Evolutionary conservation across 2,329 filamentous ascomycete genomes (phyloP), one percentile per base, ranked within the genome.

Genomic region (Colletotrichum zoysiae): DNA sequence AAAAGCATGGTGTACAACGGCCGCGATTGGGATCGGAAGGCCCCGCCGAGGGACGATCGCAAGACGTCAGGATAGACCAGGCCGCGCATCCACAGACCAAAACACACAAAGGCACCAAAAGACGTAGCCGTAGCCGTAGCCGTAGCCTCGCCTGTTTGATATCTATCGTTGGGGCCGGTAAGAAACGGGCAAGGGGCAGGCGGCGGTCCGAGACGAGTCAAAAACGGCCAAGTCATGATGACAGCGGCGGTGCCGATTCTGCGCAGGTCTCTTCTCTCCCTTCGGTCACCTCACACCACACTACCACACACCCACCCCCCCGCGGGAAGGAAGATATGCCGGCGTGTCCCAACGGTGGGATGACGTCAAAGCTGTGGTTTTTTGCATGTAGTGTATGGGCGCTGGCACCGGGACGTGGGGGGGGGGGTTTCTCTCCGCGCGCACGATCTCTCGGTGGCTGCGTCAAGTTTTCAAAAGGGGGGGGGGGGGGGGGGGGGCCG

Each of bases 281-380:
- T 51, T 16, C 33, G 20, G 16, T 53, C 58, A 40, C 18, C 33
- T 11, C 38, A 16, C 57, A 18, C 26, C 40, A 44, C 42, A 18
- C 42, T 5, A n/a, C 55, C 44, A 7, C 5, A n/a, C n/a, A n/a
- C n/a, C n/a, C n/a, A n/a, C n/a, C n/a, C n/a, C n/a, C n/a, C n/a
- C 50, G 23, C 48, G 65, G 42, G 42, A 46, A 70, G 67, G 42
- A 46, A 70, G 67, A 30, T n/a, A 56, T 66, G 40, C 40, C 56
- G 55, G 48, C 48, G 60, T 48, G 55, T 48, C 33, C 38, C n/a
- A n/a, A 33, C 48, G 20, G 63, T 3, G 46, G 16, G 20, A 71
- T 71, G 69, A 71, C 69, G 69, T 71, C 65, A 71, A 53, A 23
- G 18, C 26, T 23, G 55, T 23, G 26, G 55, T 64, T 65, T 64